phyloP scores from a whole-genome alignment of 2,329 filamentous ascomycete genomes.

The Byssothecium circinans region DNA sequence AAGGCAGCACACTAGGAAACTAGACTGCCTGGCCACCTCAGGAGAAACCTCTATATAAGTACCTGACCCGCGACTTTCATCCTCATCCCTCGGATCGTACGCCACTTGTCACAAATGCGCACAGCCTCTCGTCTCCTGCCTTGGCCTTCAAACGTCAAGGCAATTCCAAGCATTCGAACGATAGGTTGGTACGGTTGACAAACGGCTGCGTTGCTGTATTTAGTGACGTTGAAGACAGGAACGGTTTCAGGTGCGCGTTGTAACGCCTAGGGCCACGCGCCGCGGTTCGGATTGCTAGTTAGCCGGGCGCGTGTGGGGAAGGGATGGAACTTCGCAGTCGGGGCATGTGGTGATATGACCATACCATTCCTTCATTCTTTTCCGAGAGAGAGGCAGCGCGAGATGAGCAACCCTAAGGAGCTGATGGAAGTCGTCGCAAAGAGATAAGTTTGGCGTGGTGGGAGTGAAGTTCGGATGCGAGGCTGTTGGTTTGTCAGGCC shows the following conservation, averaged over 20 bases:
- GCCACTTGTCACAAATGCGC: constrained; percentile 4
- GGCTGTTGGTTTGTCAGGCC: no score
- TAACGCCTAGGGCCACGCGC: constrained; percentile 3
- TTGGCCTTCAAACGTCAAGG: constrained; percentile 1
- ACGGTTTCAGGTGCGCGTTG: constrained; percentile 8
- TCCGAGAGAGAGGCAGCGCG: no score
- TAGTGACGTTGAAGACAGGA: constrained; percentile 7
- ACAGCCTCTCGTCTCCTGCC: constrained; percentile 5
- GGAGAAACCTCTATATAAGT: constrained; percentile 1
- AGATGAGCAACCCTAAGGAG: no score
- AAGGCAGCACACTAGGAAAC: no score
- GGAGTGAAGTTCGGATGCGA: no score
- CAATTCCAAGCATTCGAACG: neutral
- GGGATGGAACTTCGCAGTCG: neutral
- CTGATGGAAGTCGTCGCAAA: no score
- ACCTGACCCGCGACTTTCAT: neutral
- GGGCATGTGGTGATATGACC: no score
- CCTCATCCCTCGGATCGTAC: neutral
- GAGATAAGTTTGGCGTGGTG: no score
- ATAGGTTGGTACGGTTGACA: neutral
- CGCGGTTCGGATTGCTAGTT: neutral
- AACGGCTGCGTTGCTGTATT: constrained; percentile 2
- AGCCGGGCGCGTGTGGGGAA: constrained; percentile 2
- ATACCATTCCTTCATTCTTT: no score
- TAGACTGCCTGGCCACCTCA: neutral